phyloP scores from a whole-genome alignment of 257 asterid species.

The Solanum rostratum region DNA sequence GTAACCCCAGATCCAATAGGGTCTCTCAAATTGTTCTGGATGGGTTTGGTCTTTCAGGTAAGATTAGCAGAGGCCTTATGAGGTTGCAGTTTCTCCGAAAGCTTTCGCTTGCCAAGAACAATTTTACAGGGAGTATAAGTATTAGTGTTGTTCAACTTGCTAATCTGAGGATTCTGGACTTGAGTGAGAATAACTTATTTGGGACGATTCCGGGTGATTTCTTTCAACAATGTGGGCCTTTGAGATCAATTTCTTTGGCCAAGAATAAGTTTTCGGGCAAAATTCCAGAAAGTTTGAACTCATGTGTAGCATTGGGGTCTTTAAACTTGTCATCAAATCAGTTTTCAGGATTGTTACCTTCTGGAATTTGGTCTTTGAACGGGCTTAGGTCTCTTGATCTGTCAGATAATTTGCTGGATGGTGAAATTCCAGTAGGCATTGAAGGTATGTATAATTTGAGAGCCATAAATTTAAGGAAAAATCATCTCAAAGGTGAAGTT shows the following conservation, averaged over 20 bases:
- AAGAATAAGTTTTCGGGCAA: conserved; percentile 56
- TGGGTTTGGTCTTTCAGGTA: conserved; percentile 76
- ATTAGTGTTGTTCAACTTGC: conserved; percentile 55
- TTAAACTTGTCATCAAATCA: conserved; percentile 68
- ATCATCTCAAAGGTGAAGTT: conserved; percentile 44
- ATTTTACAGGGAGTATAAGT: conserved; percentile 61
- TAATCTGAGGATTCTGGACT: conserved; percentile 55
- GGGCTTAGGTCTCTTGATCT: conserved; percentile 71
- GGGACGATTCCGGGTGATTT: conserved; percentile 56
- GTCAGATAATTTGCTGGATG: conserved; percentile 65
- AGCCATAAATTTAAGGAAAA: conserved; percentile 41
- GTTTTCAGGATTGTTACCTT: conserved; percentile 59
- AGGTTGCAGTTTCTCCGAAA: conserved; percentile 57
- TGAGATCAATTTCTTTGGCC: conserved; percentile 68
- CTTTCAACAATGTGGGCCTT: conserved; percentile 72
- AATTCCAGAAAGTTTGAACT: conserved; percentile 64
- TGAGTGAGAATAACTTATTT: conserved; percentile 62
- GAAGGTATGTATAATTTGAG: conserved; percentile 48
- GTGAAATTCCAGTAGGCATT: conserved; percentile 52
- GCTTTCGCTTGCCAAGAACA: conserved; percentile 66
- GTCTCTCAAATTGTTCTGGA: conserved; percentile 82
- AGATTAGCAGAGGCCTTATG: conserved; percentile 75
- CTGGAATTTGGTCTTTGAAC: conserved; percentile 55
- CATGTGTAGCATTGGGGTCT: conserved; percentile 51
- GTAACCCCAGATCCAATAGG: conserved; percentile 87